These are phyloP conservation scores for Alloascoidea hylecoeti DNA, from an alignment of 805 yeast genomes.

Conservation along the genomic window DNA sequence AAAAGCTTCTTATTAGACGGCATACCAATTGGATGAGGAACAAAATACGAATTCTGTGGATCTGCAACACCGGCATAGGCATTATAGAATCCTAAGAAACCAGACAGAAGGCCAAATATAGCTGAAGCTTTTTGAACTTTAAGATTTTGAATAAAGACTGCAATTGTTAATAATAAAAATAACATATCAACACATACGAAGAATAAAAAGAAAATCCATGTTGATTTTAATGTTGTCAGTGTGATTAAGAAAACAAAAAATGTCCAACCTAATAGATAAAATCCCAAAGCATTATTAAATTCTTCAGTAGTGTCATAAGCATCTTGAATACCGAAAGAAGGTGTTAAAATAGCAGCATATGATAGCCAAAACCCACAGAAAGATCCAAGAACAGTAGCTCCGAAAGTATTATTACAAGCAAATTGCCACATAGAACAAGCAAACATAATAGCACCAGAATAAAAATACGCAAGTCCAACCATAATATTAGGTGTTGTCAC, in stretches of 20 bases:
- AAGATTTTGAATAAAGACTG: not conserved
- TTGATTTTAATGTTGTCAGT: conserved; percentile 29
- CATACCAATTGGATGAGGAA: not conserved
- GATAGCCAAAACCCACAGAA: conserved; percentile 53
- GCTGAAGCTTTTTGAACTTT: not conserved
- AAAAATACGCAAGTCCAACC: conserved; percentile 45
- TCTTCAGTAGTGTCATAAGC: conserved; percentile 26
- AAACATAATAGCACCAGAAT: conserved; percentile 42
- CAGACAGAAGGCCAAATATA: not conserved
- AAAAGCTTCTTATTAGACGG: not conserved
- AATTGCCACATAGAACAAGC: conserved; percentile 56
- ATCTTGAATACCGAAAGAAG: conserved; percentile 34
- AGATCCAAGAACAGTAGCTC: conserved; percentile 19
- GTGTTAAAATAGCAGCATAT: conserved; percentile 43
- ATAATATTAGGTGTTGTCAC: conserved; percentile 40
- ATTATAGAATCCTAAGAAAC: not conserved
- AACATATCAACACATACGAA: conserved; percentile 26
- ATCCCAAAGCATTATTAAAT: conserved; percentile 32
- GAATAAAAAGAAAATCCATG: conserved; percentile 24
- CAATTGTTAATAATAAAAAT: conserved; percentile 24
- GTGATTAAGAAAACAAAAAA: conserved; percentile 34
- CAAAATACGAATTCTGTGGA: not conserved
- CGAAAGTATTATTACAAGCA: conserved; percentile 29
- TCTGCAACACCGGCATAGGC: not conserved
- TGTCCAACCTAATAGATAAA: conserved; percentile 38